Evolutionary conservation across 257 asterid species (phyloP).

Genomic region (Jacaranda mimosifolia): DNA sequence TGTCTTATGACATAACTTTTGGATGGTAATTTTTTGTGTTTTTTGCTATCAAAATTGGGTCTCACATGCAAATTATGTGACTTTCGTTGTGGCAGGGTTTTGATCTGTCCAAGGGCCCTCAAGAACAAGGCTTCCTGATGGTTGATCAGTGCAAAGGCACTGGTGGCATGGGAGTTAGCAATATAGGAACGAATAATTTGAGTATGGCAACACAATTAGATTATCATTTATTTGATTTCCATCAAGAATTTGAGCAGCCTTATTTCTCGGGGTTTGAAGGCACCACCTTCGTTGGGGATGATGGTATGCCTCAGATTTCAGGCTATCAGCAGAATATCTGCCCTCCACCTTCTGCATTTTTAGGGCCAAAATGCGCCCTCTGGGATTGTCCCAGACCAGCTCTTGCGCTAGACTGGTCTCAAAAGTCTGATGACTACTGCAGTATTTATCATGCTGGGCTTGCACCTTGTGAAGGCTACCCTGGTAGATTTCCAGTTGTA

Average conservation of each 20-base stretch:
- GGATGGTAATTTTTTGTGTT: not conserved
- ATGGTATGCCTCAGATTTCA: conserved; percentile 56
- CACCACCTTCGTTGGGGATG: conserved; percentile 51
- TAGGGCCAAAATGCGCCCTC: conserved; percentile 95
- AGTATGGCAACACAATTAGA: conserved; percentile 55
- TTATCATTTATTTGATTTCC: conserved; percentile 56
- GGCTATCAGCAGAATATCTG: conserved; percentile 57
- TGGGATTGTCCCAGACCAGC: conserved; percentile 90
- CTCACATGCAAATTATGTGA: not conserved
- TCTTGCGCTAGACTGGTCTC: conserved; percentile 57
- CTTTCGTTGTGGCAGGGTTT: conserved; percentile 56
- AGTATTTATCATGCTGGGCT: conserved; percentile 61
- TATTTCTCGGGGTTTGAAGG: conserved; percentile 62
- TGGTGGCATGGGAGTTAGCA: conserved; percentile 49
- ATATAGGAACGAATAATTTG: conserved; percentile 51
- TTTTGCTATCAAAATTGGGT: not conserved
- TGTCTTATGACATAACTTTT: conserved; percentile 5
- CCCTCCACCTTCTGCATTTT: conserved; percentile 93
- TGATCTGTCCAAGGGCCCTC: conserved; percentile 51
- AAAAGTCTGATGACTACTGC: conserved; percentile 59
- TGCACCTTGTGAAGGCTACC: conserved; percentile 87
- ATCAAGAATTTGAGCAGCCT: conserved; percentile 70
- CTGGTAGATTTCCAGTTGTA: conserved; percentile 76
- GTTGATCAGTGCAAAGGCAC: conserved; percentile 61
- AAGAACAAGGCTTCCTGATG: conserved; percentile 55